Evolutionary conservation across 306 rosid genomes (phyloP), one percentile per base, ranked within the genome.

Genomic region (Cyclanthera cordifolia): DNA sequence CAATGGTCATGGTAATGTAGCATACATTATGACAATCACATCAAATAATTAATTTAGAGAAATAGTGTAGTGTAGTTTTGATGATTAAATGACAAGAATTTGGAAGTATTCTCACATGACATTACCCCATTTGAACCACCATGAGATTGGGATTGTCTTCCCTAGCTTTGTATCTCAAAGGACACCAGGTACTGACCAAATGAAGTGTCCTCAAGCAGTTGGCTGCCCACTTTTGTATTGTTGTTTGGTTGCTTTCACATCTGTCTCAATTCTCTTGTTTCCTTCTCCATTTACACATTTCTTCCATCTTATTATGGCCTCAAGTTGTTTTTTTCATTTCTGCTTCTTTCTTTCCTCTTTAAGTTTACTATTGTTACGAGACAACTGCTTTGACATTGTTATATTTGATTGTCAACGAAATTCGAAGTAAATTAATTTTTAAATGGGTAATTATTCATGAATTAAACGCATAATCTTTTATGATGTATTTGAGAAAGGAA

Each of bases 121-220:
- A 65, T 7, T 43, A 65, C 8, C 39, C 37, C 70, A 65, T 45
- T 45, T 65, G 53, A 65, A 65, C 70, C 70, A 65, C 70, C 70
- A 45, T 41, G 53, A 27, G 63, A 65, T 64, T 64, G 70, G 53
- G 53, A 8, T 15, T 64, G 53, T 15, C 70, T 64, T 64, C 6
- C 13, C 27, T n/a, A n/a, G n/a, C n/a, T 16, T 60, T 34, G 23
- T 34, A 60, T 61, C 46, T 61, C n/a, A 2, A 23, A 65, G 70
- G 70, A 65, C 53, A 23, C 37, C 45, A 65, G 70, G 70, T 65
- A 24, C 70, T 65, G n/a, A 65, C 54, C 71, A 66, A 66, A 46
- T 66, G 55, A 66, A 46, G 54, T 66, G 71, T 66, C 71, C 43
- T 24, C 23, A 66, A 66, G 71, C 71, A 66, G 55, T 46, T 66